phyloP scores from a whole-genome alignment of 2,329 filamentous ascomycete genomes.

The Hypoxylon sp. region DNA sequence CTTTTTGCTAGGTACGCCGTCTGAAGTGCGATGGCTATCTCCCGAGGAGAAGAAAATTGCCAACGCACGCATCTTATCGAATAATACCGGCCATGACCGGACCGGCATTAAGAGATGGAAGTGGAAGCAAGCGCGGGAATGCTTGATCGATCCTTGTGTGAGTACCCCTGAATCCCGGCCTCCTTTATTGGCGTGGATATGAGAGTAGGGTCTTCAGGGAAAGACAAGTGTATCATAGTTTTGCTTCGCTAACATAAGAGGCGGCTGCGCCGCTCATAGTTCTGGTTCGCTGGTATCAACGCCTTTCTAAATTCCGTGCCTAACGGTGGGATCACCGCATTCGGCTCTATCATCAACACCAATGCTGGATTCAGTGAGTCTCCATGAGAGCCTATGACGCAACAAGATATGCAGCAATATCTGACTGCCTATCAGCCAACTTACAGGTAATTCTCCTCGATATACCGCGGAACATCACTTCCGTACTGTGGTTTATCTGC shows the following conservation, averaged over 20 bases:
- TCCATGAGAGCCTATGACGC: not conserved
- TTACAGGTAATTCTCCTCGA: conserved; percentile 57
- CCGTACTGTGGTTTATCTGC: conserved; percentile 56
- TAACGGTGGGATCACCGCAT: conserved; percentile 57
- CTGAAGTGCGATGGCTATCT: conserved; percentile 57
- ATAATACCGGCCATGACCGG: conserved; percentile 58
- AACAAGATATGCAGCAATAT: not conserved
- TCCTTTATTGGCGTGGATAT: not conserved
- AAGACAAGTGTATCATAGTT: not conserved
- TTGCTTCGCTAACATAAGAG: conserved; percentile 11
- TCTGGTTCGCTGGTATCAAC: conserved; percentile 58
- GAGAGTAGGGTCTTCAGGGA: too few species aligned
- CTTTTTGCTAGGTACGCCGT: conserved; percentile 57
- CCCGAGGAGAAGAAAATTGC: conserved; percentile 57
- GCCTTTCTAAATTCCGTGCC: conserved; percentile 57
- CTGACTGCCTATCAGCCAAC: conserved; percentile 49
- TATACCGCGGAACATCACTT: conserved; percentile 55
- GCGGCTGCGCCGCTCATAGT: conserved; percentile 40
- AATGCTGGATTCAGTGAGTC: conserved; percentile 57
- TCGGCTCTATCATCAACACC: conserved; percentile 56
- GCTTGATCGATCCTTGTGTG: conserved; percentile 55
- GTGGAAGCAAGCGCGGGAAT: conserved; percentile 58
- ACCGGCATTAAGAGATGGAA: conserved; percentile 58
- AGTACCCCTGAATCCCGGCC: conserved; percentile 16
- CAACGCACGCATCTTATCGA: conserved; percentile 55